phyloP scores from a whole-genome alignment of 495 filamentous ascomycete genomes.

The Durotheca rogersii region DNA sequence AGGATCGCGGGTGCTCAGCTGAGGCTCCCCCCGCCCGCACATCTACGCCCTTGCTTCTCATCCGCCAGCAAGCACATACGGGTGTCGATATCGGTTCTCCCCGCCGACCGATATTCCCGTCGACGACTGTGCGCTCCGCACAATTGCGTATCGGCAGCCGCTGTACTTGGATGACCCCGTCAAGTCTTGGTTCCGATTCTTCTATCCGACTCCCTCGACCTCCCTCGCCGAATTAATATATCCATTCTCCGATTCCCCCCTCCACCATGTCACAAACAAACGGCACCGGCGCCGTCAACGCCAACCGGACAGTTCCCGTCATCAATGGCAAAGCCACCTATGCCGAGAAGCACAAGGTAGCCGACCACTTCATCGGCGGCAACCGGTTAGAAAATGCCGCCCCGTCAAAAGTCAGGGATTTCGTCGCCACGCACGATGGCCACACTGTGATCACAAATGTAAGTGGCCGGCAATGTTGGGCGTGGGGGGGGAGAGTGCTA shows the following conservation, averaged over 20 bases:
- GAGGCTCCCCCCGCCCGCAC: conserved; percentile 7
- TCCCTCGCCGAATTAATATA: conserved; percentile 13
- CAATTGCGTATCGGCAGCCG: conserved; percentile 30
- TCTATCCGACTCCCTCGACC: conserved; percentile 12
- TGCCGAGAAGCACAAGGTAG: conserved; percentile 75
- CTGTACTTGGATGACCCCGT: conserved; percentile 34
- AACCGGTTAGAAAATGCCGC: conserved; percentile 78
- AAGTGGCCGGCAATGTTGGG: conserved; percentile 35
- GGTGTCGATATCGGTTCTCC: conserved; percentile 15
- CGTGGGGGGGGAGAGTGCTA: conserved; percentile 4
- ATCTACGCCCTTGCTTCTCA: conserved; percentile 3
- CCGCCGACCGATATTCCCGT: conserved; percentile 8
- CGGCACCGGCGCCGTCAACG: conserved; percentile 45
- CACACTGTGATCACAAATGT: conserved; percentile 98
- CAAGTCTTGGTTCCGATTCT: conserved; percentile 26
- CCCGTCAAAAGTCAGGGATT: conserved; percentile 86
- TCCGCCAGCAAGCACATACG: conserved; percentile 4
- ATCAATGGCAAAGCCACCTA: conserved; percentile 56
- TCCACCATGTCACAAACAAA: conserved; percentile 50
- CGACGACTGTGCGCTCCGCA: conserved; percentile 7
- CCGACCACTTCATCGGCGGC: conserved; percentile 93
- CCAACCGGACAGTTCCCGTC: conserved; percentile 44
- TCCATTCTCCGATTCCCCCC: conserved; percentile 23
- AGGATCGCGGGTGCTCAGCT: conserved; percentile 16
- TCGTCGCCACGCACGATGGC: conserved; percentile 82